Conservation (phyloP, 2,329 filamentous ascomycete genomes). For the Paraphaeosphaeria sporulosa region DNA sequence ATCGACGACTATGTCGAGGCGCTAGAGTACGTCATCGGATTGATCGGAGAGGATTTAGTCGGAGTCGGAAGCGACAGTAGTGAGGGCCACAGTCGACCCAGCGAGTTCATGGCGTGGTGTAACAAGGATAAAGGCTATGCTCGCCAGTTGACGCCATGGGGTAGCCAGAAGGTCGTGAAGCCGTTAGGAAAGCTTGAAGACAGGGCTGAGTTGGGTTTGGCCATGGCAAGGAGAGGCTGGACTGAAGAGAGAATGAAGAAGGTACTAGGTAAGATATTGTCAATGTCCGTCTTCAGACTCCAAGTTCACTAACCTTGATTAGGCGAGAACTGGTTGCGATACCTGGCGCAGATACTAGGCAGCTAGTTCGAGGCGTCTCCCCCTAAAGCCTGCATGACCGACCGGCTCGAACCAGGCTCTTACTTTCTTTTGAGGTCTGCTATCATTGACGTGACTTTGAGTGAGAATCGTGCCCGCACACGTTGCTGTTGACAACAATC, state of each 20-base stretch:
- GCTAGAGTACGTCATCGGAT: slow-evolving; percentile 48
- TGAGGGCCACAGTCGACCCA: slow-evolving; percentile 50
- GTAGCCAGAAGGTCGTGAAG: slow-evolving; percentile 52
- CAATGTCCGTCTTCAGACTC: not conserved
- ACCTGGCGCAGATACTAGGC: slow-evolving; percentile 47
- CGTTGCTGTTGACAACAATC: too few species aligned
- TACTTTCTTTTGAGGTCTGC: too few species aligned
- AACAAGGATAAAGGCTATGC: slow-evolving; percentile 54
- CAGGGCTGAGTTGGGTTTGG: slow-evolving; percentile 43
- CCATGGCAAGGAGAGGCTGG: slow-evolving; percentile 52
- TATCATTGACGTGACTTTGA: too few species aligned
- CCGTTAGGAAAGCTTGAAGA: slow-evolving; percentile 49
- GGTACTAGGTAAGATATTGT: slow-evolving; percentile 24
- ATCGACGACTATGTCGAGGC: slow-evolving; percentile 54
- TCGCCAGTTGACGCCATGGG: slow-evolving; percentile 50
- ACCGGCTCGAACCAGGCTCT: too few species aligned
- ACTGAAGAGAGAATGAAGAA: slow-evolving; percentile 49
- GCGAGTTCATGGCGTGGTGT: slow-evolving; percentile 53
- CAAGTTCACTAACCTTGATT: slow-evolving; percentile 16
- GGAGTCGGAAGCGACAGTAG: slow-evolving; percentile 51
- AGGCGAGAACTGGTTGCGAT: slow-evolving; percentile 51
- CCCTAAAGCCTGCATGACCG: not conserved
- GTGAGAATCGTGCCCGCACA: too few species aligned
- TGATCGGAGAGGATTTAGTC: slow-evolving; percentile 49
- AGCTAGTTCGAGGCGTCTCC: not conserved